These are phyloP conservation scores for Hysterangium stoloniferum DNA, from an alignment of 768 basidiomycete species.

Conservation along the genomic window DNA sequence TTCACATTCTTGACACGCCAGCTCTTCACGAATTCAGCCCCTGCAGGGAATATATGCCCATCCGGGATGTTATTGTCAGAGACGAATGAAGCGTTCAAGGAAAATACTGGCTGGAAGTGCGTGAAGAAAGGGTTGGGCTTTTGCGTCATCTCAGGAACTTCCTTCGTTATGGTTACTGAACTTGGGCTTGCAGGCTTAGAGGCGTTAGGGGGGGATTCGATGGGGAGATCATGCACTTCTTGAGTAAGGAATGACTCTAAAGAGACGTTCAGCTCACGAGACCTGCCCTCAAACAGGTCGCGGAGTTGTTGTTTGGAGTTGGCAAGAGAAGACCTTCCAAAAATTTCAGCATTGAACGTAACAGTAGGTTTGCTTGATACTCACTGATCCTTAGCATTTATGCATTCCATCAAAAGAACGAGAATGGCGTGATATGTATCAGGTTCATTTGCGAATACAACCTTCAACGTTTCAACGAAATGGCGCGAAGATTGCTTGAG, in stretches of 20 bases:
- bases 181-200: no score
- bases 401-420: background rate
- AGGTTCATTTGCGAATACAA: background rate
- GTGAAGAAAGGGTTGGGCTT: background rate
- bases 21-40: conserved; percentile 79
- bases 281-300: no score
- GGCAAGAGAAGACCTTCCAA: no score
- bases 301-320: no score
- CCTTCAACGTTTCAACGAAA: background rate
- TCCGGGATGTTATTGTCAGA: conserved; percentile 65
- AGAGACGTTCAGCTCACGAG: no score
- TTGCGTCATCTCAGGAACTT: conserved; percentile 31
- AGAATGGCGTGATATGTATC: background rate
- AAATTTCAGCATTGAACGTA: no score
- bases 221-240: no score
- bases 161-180: no score
- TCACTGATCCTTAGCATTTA: background rate
- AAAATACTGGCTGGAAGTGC: conserved; percentile 9
- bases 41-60: conserved; percentile 72
- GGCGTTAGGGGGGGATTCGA: no score
- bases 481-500: background rate
- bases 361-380: no score
- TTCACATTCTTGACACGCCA: conserved; percentile 74
- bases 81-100: conserved; percentile 49
- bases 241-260: no score